Percentiles rank a stretch among this genome's conserved stretches.
Evolutionary conservation across 208 protist species (phyloP).

Genomic region (Acanthamoeba healyi): DNA sequence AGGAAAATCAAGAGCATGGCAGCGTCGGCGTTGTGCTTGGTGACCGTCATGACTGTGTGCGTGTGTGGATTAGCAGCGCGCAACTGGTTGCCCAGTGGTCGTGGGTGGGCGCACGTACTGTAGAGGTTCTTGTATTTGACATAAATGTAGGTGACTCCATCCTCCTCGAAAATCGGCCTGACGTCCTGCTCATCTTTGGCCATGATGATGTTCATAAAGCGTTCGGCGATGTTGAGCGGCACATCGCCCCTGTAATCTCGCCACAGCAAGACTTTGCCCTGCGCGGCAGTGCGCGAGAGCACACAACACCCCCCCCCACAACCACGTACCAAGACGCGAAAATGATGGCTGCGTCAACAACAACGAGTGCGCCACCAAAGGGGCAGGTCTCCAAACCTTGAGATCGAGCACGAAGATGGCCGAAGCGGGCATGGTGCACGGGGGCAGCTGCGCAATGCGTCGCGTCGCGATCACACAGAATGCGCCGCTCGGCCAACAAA

Average conservation of each 20-base stretch:
- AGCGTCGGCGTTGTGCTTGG: constrained; percentile 8
- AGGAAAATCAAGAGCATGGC: constrained; percentile 66
- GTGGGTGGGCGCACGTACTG: not conserved
- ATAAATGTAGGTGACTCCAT: constrained; percentile 81
- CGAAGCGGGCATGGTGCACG: not conserved
- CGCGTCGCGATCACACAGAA: too few relatives aligned
- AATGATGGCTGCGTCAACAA: too few relatives aligned
- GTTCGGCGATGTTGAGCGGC: constrained; percentile 78
- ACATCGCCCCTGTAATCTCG: constrained; percentile 88
- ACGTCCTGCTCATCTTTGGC: constrained; percentile 68
- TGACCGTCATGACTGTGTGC: constrained; percentile 36
- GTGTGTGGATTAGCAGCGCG: not conserved
- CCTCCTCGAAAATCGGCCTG: constrained; percentile 67
- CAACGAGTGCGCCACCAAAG: too few relatives aligned
- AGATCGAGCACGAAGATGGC: constrained; percentile 85
- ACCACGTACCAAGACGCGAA: too few relatives aligned
- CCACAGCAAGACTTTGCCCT: constrained; percentile 87
- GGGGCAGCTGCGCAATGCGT: too few relatives aligned
- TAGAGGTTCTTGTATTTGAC: constrained; percentile 85
- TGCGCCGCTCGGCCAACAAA: too few relatives aligned
- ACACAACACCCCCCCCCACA: too few relatives aligned
- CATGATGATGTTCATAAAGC: constrained; percentile 69
- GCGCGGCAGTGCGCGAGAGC: too few relatives aligned
- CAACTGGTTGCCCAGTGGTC: too few relatives aligned
- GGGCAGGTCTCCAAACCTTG: too few relatives aligned